phyloP scores from a whole-genome alignment of 345 rosid species.

The Ricinus communis region DNA sequence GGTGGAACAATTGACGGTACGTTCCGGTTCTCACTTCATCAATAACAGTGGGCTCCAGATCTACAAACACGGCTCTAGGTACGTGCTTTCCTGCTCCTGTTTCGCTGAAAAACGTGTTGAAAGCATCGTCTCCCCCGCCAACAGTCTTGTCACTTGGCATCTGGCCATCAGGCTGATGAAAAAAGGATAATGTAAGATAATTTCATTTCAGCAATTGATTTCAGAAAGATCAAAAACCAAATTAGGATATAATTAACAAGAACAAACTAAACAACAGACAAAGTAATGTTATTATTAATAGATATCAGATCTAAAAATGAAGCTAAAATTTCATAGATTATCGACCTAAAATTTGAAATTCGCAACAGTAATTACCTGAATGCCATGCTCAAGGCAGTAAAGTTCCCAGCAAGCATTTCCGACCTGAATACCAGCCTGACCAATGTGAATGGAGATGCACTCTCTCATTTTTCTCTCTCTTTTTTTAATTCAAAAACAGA shows the following conservation, averaged over 20 bases:
- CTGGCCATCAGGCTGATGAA: conserved; percentile 34
- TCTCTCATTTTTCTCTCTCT: conserved; percentile 17
- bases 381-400: conserved; percentile 27
- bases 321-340: no score
- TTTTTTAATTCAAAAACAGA: no score
- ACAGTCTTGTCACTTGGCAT: conserved; percentile 29
- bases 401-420: conserved; percentile 34
- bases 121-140: conserved; percentile 32
- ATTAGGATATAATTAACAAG: no score
- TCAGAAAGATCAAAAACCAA: no score
- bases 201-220: no score
- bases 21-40: conserved; percentile 28
- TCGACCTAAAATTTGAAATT: no score
- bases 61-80: conserved; percentile 27
- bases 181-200: no score
- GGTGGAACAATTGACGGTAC: conserved; percentile 30
- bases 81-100: conserved; percentile 34
- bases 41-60: conserved; percentile 30
- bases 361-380: conserved; percentile 10
- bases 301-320: no score
- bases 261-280: no score
- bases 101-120: conserved; percentile 29
- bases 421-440: conserved; percentile 30
- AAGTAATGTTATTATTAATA: no score
- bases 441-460: conserved; percentile 31